Base-by-base conservation (phyloP, 441 rosid genomes). In the Erysimum cheiri region DNA sequence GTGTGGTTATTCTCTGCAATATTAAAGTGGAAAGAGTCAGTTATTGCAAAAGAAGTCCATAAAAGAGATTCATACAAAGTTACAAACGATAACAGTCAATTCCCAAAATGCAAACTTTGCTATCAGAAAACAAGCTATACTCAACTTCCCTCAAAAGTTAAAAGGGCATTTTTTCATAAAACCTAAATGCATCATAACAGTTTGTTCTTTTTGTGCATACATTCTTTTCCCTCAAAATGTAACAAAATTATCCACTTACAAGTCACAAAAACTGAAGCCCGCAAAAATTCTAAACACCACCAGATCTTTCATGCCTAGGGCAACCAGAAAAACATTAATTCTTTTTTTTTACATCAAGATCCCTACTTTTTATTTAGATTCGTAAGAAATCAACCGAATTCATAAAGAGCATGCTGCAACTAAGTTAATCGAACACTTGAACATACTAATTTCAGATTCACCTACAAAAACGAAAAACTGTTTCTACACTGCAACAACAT, bases 281-380 rank as follows among this genome's bases (percentile, higher is more conserved):
- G 15, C 48, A 32, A 35, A 32, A 35, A 11, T 44, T 35, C 19
- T 63, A 44, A 71, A 54, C 64, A 46, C 39, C 37, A 74, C n/a
- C n/a, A 58, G 56, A 58, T 49, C 33, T 63, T 33, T 22, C 9
- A 24, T 44, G 22, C 26, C 44, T 6, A 43, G 6, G 64, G 12
- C 8, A 64, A 58, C 26, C 4, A 29, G 14, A 3, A 1, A 29
- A 60, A 14, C n/a, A 14, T 0, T n/a, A 14, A 7, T 15, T 39
- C 24, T n/a, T n/a, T 8, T n/a, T 56, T 62, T 63, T 57, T 1
- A n/a, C 33, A 69, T 41, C 60, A 75, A 69, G 48, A 69, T 5
- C 62, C 37, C 54, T 12, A 46, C 29, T 52, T 29, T 7, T 17
- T 8, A 26, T 47, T 8, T 8, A 35, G 41, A 35, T 58, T 47